Evolutionary conservation across 345 rosid species (phyloP).

Genomic region (Syzygium aromaticum): DNA sequence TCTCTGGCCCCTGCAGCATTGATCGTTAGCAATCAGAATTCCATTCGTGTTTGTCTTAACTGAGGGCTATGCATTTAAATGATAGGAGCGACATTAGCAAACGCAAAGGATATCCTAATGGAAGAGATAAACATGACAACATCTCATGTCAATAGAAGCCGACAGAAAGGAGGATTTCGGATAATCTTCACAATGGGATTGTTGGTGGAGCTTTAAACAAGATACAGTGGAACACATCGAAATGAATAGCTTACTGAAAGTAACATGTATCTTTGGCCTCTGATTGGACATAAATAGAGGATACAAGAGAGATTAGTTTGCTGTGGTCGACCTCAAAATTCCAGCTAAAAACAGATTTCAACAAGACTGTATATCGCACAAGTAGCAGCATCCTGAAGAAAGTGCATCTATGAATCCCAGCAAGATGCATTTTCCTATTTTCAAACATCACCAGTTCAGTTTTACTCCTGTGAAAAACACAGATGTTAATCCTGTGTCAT

Average conservation of each 20-base stretch:
- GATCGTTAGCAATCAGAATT: neutral
- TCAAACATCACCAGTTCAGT: neutral
- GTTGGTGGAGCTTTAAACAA: neutral
- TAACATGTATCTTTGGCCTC: neutral
- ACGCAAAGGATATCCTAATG: neutral
- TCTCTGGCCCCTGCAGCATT: constrained; percentile 65
- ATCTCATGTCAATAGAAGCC: neutral
- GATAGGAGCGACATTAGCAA: neutral
- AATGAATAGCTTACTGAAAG: neutral
- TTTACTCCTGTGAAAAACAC: neutral
- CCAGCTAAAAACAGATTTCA: neutral
- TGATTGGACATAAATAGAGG: neutral
- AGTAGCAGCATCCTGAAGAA: neutral
- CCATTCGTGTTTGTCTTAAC: neutral
- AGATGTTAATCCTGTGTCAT: neutral
- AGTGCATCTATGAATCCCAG: neutral
- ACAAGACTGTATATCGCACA: neutral
- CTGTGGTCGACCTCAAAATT: neutral
- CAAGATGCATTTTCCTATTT: neutral
- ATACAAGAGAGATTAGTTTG: neutral
- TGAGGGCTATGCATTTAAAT: neutral
- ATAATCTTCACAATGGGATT: neutral
- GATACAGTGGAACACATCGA: neutral
- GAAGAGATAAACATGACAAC: neutral
- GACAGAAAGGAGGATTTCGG: neutral